These are phyloP conservation scores for Pythium plurisporium DNA, from an alignment of 352 stramenopile genomes.

Conservation along the genomic window DNA sequence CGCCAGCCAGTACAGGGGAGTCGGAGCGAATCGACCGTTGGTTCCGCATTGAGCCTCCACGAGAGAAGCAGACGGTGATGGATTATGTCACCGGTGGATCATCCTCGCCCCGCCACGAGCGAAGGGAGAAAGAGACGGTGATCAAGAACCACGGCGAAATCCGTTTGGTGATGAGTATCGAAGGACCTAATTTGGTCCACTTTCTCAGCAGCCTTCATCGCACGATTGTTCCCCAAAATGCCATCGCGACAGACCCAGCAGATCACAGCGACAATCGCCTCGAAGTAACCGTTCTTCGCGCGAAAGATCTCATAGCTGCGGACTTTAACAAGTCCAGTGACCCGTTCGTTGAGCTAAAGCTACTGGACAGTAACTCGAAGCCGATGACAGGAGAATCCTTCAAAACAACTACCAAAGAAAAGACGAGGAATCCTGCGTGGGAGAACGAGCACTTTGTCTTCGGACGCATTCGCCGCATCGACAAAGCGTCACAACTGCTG, in stretches of 20 bases:
- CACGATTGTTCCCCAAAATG: conserved; percentile 31
- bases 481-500: conserved; percentile 46
- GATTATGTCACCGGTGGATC: conserved; percentile 12
- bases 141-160: conserved; percentile 52
- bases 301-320: conserved; percentile 43
- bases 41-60: conserved; percentile 56
- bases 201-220: conserved; percentile 51
- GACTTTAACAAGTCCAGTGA: conserved; percentile 64
- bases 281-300: conserved; percentile 53
- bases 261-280: conserved; percentile 71
- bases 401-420: conserved; percentile 47
- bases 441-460: conserved; percentile 62
- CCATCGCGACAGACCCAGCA: conserved; percentile 36
- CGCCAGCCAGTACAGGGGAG: conserved; percentile 44
- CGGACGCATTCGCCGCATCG: conserved; percentile 52
- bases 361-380: conserved; percentile 50
- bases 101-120: conserved; percentile 25
- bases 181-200: conserved; percentile 54
- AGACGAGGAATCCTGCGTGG: conserved; percentile 53
- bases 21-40: conserved; percentile 61
- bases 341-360: conserved; percentile 53
- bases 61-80: conserved; percentile 12
- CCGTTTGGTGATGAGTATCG: conserved; percentile 57
- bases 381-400: conserved; percentile 47
- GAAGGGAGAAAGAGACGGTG: conserved; percentile 36